Base-by-base conservation (phyloP, 2,329 filamentous ascomycete genomes). In the Reticulascus tulasneorum region DNA sequence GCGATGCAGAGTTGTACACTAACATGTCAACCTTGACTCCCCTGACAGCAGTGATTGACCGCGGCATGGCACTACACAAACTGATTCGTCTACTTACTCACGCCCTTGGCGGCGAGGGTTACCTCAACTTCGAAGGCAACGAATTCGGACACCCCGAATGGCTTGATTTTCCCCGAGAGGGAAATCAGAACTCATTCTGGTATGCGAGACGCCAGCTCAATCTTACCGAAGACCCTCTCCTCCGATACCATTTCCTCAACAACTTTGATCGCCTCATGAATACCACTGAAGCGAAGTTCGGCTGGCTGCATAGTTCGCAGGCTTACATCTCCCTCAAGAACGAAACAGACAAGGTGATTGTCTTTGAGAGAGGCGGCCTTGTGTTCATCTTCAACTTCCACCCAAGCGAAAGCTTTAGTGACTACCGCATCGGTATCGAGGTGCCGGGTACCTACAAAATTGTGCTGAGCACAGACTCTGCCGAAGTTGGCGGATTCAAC, bases 101-200 rank as follows among this genome's bases (percentile, higher is more conserved):
- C 58, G 78, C 75, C 26, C 77, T 98, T 12, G 93, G 93, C 40
- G 93, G 93, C 37, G 93, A 98, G 63, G 93, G 91, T 24, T 98
- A 95, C 56, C 84, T 98, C 35, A 98, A 97, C 68, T 98, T 98
- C 52, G 90, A 96, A 66, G 93, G 93, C 43, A 98, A 98, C 62
- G 93, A 98, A 63, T 98, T 98, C 55, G 93, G 93, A 1, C 93
- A 98, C 58, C 93, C 93, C 0, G 93, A 98, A 63, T 98, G 93
- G 93, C 84, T 98, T 24, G 93, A 98, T 61, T 98, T 98, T 63
- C 93, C 93, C 5, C 86, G 93, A 33, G 88, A 83, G 53, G 93
- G 93, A 40, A 96, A 96, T 65, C 68, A 82, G 54, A 94, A 95
- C 64, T 93, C 86, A 29, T 96, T 90, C 72, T 91, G 87, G 81